phyloP scores from a whole-genome alignment of 306 rosid genomes.

The Macrotyloma uniflorum region DNA sequence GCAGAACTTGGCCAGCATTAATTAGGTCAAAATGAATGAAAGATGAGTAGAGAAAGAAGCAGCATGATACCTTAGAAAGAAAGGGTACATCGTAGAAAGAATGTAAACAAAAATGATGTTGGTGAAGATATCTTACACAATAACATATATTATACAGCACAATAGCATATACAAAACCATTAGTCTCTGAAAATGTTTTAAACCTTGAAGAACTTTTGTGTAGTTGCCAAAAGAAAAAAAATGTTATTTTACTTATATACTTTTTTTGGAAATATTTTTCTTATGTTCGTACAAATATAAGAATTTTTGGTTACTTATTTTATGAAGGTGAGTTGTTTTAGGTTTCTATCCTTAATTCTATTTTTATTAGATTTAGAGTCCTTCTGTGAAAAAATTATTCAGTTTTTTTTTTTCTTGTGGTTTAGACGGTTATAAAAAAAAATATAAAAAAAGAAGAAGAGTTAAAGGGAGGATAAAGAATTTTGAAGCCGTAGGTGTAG shows the following conservation, averaged over 20 bases:
- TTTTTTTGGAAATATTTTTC: background rate
- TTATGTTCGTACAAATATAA: background rate
- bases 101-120: background rate
- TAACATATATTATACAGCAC: background rate
- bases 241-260: background rate
- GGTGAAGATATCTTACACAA: background rate
- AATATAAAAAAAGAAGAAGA: background rate
- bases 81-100: background rate
- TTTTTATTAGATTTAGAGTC: background rate
- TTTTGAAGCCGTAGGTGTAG: background rate
- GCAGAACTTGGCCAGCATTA: conserved; percentile 3
- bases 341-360: background rate
- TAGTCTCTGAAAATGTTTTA: background rate
- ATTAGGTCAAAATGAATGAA: conserved; percentile 22
- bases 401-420: background rate
- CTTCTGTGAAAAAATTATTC: background rate
- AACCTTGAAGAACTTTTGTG: background rate
- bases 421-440: background rate
- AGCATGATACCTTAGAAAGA: background rate
- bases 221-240: background rate
- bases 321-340: background rate
- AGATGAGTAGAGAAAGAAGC: background rate
- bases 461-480: background rate
- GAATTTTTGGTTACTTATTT: background rate
- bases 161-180: background rate